These are phyloP conservation scores for Citrus trifoliata DNA, from an alignment of 345 rosid genomes.

Conservation along the genomic window DNA sequence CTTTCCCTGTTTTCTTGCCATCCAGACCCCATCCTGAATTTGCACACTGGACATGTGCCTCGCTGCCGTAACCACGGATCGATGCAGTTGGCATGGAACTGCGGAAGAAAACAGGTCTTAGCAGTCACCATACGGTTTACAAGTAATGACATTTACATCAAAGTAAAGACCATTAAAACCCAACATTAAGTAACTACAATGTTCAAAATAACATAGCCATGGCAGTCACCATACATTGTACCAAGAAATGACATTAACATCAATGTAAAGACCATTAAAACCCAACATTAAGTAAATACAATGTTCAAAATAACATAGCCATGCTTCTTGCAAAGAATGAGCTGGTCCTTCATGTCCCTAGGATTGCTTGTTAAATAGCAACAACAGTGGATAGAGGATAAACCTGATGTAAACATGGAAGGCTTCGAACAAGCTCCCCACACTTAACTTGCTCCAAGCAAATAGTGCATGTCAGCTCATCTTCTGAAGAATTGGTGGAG, in stretches of 20 bases:
- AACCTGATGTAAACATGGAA: slow-evolving; percentile 80
- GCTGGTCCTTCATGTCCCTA: too few relatives aligned
- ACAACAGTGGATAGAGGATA: slow-evolving; percentile 1
- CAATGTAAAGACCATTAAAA: neutral
- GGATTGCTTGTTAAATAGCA: neutral
- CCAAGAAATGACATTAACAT: neutral
- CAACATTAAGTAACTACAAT: neutral
- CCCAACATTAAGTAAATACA: neutral
- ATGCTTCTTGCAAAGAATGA: too few relatives aligned
- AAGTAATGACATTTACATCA: neutral
- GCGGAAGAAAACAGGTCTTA: slow-evolving; percentile 18
- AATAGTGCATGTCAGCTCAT: slow-evolving; percentile 63
- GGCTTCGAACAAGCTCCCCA: slow-evolving; percentile 68
- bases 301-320: neutral
- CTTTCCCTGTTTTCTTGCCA: slow-evolving; percentile 53
- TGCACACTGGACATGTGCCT: slow-evolving; percentile 67
- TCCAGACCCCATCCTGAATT: slow-evolving; percentile 39
- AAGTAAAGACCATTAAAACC: neutral
- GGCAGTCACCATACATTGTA: neutral
- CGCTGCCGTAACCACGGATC: slow-evolving; percentile 70
- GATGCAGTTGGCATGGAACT: slow-evolving; percentile 71
- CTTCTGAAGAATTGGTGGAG: slow-evolving; percentile 37
- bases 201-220: neutral
- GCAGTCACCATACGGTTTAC: neutral
- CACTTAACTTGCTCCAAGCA: slow-evolving; percentile 68